Evolutionary conservation across 371 early-diverging fungal genomes (phyloP).

Genomic region (Chytridium lagenaria): DNA sequence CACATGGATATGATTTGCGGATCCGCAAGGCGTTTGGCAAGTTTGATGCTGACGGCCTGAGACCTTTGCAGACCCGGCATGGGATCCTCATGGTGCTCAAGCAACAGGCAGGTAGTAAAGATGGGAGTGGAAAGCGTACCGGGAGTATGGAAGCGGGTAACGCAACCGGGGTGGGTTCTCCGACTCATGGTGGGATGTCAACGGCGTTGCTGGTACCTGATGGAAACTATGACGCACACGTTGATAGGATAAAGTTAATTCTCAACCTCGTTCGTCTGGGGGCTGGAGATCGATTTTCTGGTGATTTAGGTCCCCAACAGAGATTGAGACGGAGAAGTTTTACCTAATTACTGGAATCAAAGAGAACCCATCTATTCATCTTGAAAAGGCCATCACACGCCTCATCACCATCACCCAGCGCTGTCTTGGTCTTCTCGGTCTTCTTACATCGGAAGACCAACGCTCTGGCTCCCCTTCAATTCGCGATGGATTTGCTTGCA

Average conservation of each 20-base stretch:
- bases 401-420: constrained; percentile 29
- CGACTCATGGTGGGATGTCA: background rate
- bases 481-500: constrained; percentile 37
- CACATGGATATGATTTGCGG: background rate
- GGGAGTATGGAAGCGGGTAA: background rate
- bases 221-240: constrained; percentile 40
- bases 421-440: constrained; percentile 25
- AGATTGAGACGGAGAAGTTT: constrained; percentile 28
- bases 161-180: background rate
- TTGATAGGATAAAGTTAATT: constrained; percentile 25
- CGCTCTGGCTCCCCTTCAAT: background rate
- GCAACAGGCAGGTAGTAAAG: too few species aligned
- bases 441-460: background rate
- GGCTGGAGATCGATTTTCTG: constrained; percentile 31
- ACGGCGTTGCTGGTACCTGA: constrained; percentile 27
- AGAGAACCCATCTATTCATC: background rate
- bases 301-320: constrained; percentile 34
- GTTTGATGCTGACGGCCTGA: constrained; percentile 35
- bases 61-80: constrained; percentile 26
- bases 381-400: background rate
- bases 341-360: constrained; percentile 29
- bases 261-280: constrained; percentile 38
- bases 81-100: constrained; percentile 33
- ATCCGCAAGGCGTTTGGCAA: constrained; percentile 28
- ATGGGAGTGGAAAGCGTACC: background rate